Base-by-base conservation (phyloP, 225 moss, liverwort and hornwort genomes). In the Bryoerythrophyllum caledonicum region DNA sequence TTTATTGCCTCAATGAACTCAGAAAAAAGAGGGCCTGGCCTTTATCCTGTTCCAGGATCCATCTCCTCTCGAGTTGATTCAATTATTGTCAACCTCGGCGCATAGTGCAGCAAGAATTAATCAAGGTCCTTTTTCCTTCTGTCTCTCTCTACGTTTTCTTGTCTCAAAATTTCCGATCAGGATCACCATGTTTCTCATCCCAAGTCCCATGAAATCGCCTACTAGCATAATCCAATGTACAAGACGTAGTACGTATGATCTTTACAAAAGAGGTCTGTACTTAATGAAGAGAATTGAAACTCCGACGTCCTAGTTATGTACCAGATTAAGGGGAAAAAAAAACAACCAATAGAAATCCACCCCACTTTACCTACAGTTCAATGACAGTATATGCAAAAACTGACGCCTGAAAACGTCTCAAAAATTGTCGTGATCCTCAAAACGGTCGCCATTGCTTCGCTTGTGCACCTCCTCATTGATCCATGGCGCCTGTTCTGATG, bases 1-100 rank as follows among this genome's bases (percentile, higher is more conserved):
- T 78, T 85, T 85, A 85, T 85, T 85, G 81, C 81, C 74, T 74
- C 77, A 68, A 78, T 68, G 68, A 78, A 75, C 77, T 85, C 85
- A 71, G 67, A 81, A 37, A 62, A 71, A 75, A 63, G 72, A 67
- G 56, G 72, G 74, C 74, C 60, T 37, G 1, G 6, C 37, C 37
- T 46, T 44, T 32, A 63, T 48, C 65, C 44, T 63, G 70, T 58
- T 81, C 77, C 60, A 43, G 43, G 43, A 69, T 70, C 67, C 75
- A 43, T 81, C 72, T 70, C 70, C 48, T 65, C 65, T 66, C 44
- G 61, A 81, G 71, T 77, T 51, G 40, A 58, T 58, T 57, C 40
- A 76, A 76, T 84, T 81, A 81, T 84, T 81, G 68, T 75, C 75
- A 85, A 75, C 67, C 51, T 81, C 81, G 68, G 85, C 78, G 62